Conservation (phyloP, 1,139 yeast species). For the Blastobotrys buckinghamii region DNA sequence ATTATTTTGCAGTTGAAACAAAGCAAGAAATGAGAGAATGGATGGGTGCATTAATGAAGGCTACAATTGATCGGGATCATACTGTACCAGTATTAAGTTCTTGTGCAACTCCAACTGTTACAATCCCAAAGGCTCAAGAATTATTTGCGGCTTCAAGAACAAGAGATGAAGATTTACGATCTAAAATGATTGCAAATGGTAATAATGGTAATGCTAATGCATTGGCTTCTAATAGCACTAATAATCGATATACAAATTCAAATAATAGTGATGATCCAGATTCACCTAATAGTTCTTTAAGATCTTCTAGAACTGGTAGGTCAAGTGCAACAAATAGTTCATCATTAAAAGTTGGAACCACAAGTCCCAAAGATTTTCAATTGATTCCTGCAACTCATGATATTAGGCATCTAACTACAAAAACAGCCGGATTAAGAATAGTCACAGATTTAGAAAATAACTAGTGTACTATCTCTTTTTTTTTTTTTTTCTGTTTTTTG, state of each 20-base stretch:
- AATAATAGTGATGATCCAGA: slow-evolving; percentile 8
- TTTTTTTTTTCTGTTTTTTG: neutral
- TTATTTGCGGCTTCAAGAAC: slow-evolving; percentile 63
- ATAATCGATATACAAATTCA: neutral
- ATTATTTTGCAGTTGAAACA: slow-evolving; percentile 90
- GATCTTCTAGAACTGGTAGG: slow-evolving; percentile 23
- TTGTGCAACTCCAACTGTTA: slow-evolving; percentile 89
- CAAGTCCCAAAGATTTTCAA: slow-evolving; percentile 15
- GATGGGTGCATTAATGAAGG: slow-evolving; percentile 93
- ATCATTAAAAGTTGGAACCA: slow-evolving; percentile 10
- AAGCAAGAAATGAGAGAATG: slow-evolving; percentile 89
- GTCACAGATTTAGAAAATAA: slow-evolving; percentile 23
- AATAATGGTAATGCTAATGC: slow-evolving; percentile 15
- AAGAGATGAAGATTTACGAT: slow-evolving; percentile 26
- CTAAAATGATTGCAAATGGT: slow-evolving; percentile 27
- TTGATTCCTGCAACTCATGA: slow-evolving; percentile 12
- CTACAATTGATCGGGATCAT: slow-evolving; percentile 94
- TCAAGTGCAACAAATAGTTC: slow-evolving; percentile 23
- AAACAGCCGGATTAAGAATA: slow-evolving; percentile 26
- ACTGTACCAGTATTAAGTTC: slow-evolving; percentile 90
- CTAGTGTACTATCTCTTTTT: neutral
- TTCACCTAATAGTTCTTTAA: slow-evolving; percentile 19
- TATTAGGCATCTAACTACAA: slow-evolving; percentile 23
- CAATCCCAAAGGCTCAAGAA: slow-evolving; percentile 81
- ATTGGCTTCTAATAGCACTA: neutral